phyloP scores from a whole-genome alignment of 2,329 filamentous ascomycete species.

The Diaporthe sp. region DNA sequence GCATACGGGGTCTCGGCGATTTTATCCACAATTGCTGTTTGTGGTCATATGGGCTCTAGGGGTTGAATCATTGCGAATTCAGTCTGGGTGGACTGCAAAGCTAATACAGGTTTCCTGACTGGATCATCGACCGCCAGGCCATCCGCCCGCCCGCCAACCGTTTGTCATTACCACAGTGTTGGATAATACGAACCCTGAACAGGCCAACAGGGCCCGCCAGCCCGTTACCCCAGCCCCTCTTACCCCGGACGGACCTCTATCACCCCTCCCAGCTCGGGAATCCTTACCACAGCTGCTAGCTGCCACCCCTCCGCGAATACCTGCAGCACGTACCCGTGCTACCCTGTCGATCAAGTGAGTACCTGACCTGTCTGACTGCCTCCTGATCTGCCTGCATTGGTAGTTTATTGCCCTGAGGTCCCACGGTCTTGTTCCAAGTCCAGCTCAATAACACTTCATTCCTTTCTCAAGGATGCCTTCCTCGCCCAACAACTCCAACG shows the following conservation, averaged over 20 bases:
- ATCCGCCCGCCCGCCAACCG: not conserved
- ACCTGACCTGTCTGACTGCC: slow-evolving; percentile 6
- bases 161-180: slow-evolving; percentile 14
- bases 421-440: slow-evolving; percentile 17
- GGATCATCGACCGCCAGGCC: not conserved
- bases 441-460: slow-evolving; percentile 31
- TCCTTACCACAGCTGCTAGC: slow-evolving; percentile 19
- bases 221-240: slow-evolving; percentile 31
- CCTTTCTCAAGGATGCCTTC: slow-evolving; percentile 77
- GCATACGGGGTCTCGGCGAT: slow-evolving; percentile 15
- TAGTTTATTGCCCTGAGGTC: slow-evolving; percentile 9
- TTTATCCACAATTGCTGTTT: slow-evolving; percentile 11
- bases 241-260: slow-evolving; percentile 35
- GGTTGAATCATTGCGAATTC: not conserved
- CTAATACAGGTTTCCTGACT: slow-evolving; percentile 23
- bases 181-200: slow-evolving; percentile 23
- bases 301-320: slow-evolving; percentile 4
- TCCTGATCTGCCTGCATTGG: slow-evolving; percentile 24
- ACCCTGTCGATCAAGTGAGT: slow-evolving; percentile 28
- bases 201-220: slow-evolving; percentile 10
- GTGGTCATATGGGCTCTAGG: not conserved
- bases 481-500: slow-evolving; percentile 56
- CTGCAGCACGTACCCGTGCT: slow-evolving; percentile 15
- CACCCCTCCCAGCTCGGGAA: slow-evolving; percentile 29
- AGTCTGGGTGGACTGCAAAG: not conserved